Conservation (phyloP, 768 basidiomycete genomes). For the Solioccasus polychromus region DNA sequence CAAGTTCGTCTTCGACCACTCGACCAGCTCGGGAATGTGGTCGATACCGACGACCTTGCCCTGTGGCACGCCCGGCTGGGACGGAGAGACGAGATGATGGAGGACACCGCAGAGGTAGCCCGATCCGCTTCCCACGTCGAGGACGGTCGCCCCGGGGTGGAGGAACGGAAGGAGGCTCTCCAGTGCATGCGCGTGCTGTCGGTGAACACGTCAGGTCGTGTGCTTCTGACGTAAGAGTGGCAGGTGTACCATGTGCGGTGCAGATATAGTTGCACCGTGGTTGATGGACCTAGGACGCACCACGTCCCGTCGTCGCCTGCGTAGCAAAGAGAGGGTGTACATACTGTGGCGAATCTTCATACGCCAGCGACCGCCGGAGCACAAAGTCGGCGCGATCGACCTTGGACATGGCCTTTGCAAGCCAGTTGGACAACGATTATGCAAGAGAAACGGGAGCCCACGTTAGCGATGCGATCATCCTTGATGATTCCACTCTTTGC, state of each 20-base stretch:
- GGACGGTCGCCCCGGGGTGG: slow-evolving; percentile 64
- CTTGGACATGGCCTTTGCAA: slow-evolving; percentile 57
- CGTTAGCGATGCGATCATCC: slow-evolving; percentile 53
- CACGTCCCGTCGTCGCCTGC: background rate
- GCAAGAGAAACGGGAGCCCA: slow-evolving; percentile 35
- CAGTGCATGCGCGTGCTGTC: slow-evolving; percentile 81
- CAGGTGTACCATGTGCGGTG: slow-evolving; percentile 84
- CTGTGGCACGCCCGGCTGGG: slow-evolving; percentile 16
- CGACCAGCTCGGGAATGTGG: slow-evolving; percentile 77
- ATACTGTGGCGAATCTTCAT: slow-evolving; percentile 77
- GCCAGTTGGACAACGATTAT: too few relatives aligned
- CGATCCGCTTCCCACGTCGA: slow-evolving; percentile 89
- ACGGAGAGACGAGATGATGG: slow-evolving; percentile 58
- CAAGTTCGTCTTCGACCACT: slow-evolving; percentile 69
- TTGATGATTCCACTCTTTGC: slow-evolving; percentile 48
- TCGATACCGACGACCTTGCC: slow-evolving; percentile 87
- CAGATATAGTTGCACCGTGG: slow-evolving; percentile 88
- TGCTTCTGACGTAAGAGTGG: background rate
- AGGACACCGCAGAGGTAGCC: slow-evolving; percentile 86
- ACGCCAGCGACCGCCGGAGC: slow-evolving; percentile 47
- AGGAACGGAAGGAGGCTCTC: slow-evolving; percentile 77
- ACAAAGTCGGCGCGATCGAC: slow-evolving; percentile 76
- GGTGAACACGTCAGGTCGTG: background rate
- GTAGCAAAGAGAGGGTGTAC: slow-evolving; percentile 26
- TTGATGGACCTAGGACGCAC: slow-evolving; percentile 63